These are phyloP conservation scores for Phytophthora cryptogea DNA, from an alignment of 352 stramenopile genomes.

Conservation along the genomic window DNA sequence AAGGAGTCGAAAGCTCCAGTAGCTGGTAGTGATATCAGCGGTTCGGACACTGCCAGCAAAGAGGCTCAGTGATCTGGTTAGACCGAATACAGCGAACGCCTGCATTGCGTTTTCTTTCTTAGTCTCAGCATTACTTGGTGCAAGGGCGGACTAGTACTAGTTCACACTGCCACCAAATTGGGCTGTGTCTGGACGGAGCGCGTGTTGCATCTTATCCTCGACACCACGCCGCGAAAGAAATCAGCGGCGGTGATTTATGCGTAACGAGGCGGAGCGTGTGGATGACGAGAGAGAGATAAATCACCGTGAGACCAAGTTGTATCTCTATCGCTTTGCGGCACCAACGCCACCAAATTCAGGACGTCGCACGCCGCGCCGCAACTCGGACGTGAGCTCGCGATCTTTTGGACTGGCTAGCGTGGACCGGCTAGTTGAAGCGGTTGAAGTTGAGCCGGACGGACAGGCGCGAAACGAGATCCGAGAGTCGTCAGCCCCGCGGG, in stretches of 20 bases:
- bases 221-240: slow-evolving; percentile 27
- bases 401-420: slow-evolving; percentile 32
- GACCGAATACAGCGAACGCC: not conserved
- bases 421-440: slow-evolving; percentile 37
- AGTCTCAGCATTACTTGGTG: not conserved
- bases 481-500: slow-evolving; percentile 19
- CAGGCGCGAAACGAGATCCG: slow-evolving; percentile 19
- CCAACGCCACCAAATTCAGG: slow-evolving; percentile 22
- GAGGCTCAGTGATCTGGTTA: slow-evolving; percentile 10
- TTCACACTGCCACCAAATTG: too few species aligned
- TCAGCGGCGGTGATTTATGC: slow-evolving; percentile 28
- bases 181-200: slow-evolving; percentile 12
- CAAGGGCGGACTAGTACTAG: slow-evolving; percentile 4
- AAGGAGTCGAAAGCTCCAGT: not conserved
- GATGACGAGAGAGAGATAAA: not conserved
- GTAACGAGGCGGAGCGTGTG: not conserved
- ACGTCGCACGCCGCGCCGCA: slow-evolving; percentile 18
- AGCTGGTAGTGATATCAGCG: not conserved
- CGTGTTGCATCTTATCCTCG: slow-evolving; percentile 25
- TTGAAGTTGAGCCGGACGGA: slow-evolving; percentile 24
- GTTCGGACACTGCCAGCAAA: slow-evolving; percentile 4
- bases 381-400: slow-evolving; percentile 19
- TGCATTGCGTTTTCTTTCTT: not conserved
- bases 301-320: slow-evolving; percentile 16
- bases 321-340: not conserved